Evolutionary conservation across 2,329 filamentous ascomycete genomes (phyloP).

Genomic region (Fusarium coffeatum): DNA sequence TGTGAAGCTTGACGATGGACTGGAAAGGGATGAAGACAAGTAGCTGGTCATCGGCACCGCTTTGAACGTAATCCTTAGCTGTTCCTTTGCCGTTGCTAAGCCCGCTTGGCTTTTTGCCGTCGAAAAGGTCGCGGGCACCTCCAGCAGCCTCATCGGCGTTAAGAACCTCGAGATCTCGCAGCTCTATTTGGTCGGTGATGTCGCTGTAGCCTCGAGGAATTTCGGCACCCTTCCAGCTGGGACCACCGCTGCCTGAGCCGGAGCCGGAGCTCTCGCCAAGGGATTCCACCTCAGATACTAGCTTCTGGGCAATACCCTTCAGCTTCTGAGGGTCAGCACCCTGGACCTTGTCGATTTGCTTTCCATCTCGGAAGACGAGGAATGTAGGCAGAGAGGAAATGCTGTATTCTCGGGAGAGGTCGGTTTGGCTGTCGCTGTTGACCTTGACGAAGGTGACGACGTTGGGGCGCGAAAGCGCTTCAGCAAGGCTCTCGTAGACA

Average conservation of each 20-base stretch:
- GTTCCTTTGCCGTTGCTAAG: slow-evolving; percentile 66
- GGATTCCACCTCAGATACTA: slow-evolving; percentile 73
- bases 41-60: slow-evolving; percentile 95
- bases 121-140: slow-evolving; percentile 78
- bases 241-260: slow-evolving; percentile 47
- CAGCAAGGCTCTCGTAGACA: slow-evolving; percentile 81
- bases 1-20: slow-evolving; percentile 88
- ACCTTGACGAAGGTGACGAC: slow-evolving; percentile 87
- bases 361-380: slow-evolving; percentile 82
- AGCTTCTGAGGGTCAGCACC: slow-evolving; percentile 81
- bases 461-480: slow-evolving; percentile 75
- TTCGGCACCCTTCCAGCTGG: slow-evolving; percentile 76
- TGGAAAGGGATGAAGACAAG: slow-evolving; percentile 94
- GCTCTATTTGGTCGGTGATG: slow-evolving; percentile 83
- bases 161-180: slow-evolving; percentile 83
- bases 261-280: slow-evolving; percentile 60
- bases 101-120: slow-evolving; percentile 72
- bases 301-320: slow-evolving; percentile 75
- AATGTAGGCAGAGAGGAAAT: slow-evolving; percentile 90
- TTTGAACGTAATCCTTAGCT: slow-evolving; percentile 87
- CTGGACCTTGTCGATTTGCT: slow-evolving; percentile 73
- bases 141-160: slow-evolving; percentile 86
- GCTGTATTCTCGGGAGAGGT: slow-evolving; percentile 78
- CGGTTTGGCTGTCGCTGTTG: slow-evolving; percentile 81
- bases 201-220: slow-evolving; percentile 85